phyloP scores from a whole-genome alignment of 768 basidiomycete genomes.

The Polyporus arcularius region DNA sequence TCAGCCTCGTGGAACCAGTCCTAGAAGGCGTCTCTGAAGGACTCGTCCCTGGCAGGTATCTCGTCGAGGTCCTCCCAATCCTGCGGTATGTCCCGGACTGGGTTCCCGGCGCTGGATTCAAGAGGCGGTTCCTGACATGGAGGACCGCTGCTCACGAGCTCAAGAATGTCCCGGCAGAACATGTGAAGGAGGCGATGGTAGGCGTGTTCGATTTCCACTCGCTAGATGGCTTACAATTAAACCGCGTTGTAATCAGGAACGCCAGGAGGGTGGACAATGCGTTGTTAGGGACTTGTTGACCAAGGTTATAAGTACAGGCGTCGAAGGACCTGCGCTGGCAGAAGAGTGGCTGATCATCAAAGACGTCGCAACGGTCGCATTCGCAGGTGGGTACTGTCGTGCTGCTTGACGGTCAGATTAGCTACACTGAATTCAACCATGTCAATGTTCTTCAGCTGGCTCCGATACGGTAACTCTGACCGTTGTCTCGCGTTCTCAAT shows the following conservation, averaged over 20 bases:
- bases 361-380: background rate
- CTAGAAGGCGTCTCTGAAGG: background rate
- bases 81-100: slow-evolving; percentile 7
- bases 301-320: background rate
- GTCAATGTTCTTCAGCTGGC: background rate
- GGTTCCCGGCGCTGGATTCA: slow-evolving; percentile 14
- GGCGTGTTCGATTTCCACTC: background rate
- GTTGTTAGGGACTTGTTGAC: background rate
- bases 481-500: too few relatives aligned
- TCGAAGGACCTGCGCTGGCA: background rate
- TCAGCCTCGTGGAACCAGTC: background rate
- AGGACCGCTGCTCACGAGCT: background rate
- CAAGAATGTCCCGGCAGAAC: background rate
- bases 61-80: slow-evolving; percentile 3
- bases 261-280: background rate
- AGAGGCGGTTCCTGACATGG: background rate
- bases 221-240: too few relatives aligned
- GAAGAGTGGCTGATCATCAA: background rate
- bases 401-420: background rate
- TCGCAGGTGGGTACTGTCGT: slow-evolving; percentile 1
- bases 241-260: background rate
- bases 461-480: background rate
- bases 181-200: background rate
- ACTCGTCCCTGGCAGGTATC: background rate
- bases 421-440: too few relatives aligned